Percentiles rank a stretch among this genome's conserved stretches.
Evolutionary conservation across 208 protist genomes (phyloP).

Genomic region (Trypanosomatidae sp.): DNA sequence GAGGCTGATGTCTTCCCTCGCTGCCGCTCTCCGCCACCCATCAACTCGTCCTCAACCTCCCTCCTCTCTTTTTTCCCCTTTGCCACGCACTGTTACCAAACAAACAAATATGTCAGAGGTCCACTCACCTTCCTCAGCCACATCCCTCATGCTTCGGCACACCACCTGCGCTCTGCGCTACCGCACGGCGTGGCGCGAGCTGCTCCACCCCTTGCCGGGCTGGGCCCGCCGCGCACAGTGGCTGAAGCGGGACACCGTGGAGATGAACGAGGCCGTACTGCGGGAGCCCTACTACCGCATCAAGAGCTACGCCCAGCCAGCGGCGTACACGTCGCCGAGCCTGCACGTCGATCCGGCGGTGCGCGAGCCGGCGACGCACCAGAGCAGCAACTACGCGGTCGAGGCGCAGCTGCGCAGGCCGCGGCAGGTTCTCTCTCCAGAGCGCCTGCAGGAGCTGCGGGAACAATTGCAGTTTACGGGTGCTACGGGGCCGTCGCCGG

Average conservation of each 20-base stretch:
- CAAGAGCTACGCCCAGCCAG: conserved; percentile 50
- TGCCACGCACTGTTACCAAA: too few relatives aligned
- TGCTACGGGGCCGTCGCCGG: conserved; percentile 1
- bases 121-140: too few relatives aligned
- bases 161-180: too few relatives aligned
- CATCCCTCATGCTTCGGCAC: too few relatives aligned
- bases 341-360: too few relatives aligned
- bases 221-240: conserved; percentile 74
- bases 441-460: conserved; percentile 57
- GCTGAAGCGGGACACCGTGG: conserved; percentile 86
- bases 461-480: conserved; percentile 53
- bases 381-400: conserved; percentile 33
- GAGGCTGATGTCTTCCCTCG: too few relatives aligned
- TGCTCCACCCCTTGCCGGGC: conserved; percentile 78
- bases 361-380: conserved; percentile 19
- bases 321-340: too few relatives aligned
- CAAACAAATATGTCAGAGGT: too few relatives aligned
- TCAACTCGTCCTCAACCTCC: too few relatives aligned
- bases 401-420: conserved; percentile 36
- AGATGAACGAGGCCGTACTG: conserved; percentile 79
- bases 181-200: conserved; percentile 85
- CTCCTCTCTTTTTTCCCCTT: too few relatives aligned
- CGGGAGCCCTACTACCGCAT: conserved; percentile 86
- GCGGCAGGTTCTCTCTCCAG: conserved; percentile 44
- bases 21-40: too few relatives aligned